Percentiles rank a stretch among this genome's conserved stretches.
Evolutionary conservation across 2,329 filamentous ascomycete genomes (phyloP).

Genomic region (Aspergillus viridinutans): DNA sequence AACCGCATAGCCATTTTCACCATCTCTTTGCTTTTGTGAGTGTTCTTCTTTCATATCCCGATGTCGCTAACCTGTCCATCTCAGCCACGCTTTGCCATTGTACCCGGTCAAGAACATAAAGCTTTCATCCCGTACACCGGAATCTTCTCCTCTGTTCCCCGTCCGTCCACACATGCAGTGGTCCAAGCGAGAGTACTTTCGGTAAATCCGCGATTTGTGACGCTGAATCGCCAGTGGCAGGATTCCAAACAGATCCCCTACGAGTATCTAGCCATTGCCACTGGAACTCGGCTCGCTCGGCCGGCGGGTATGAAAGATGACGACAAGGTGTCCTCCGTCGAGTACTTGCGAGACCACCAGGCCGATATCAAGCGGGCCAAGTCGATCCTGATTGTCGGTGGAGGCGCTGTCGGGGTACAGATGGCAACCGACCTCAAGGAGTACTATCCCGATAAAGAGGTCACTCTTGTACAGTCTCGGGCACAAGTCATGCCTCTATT

Average conservation of each 20-base stretch:
- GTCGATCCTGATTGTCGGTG: constrained; percentile 40
- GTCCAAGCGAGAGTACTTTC: constrained; percentile 32
- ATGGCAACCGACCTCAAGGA: constrained; percentile 49
- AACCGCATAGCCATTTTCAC: constrained; percentile 35
- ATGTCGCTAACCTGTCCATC: not conserved
- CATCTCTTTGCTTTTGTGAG: constrained; percentile 35
- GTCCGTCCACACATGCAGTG: constrained; percentile 22
- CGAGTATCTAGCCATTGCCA: constrained; percentile 32
- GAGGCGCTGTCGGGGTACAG: constrained; percentile 50
- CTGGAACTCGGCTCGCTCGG: constrained; percentile 30
- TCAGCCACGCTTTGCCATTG: constrained; percentile 32
- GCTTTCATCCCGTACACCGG: constrained; percentile 33
- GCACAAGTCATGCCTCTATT: constrained; percentile 33
- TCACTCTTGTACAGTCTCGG: constrained; percentile 48
- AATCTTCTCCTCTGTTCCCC: constrained; percentile 23
- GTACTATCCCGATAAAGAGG: constrained; percentile 44
- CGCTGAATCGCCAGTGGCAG: constrained; percentile 34
- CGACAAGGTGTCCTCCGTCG: constrained; percentile 30
- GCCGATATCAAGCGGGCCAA: constrained; percentile 23
- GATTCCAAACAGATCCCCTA: constrained; percentile 28
- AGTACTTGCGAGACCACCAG: constrained; percentile 32
- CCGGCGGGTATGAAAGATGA: constrained; percentile 31
- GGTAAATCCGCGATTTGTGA: constrained; percentile 22
- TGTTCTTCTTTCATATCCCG: not conserved
- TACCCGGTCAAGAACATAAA: constrained; percentile 34